phyloP scores from a whole-genome alignment of 208 protist genomes.

The Angomonas desouzai region DNA sequence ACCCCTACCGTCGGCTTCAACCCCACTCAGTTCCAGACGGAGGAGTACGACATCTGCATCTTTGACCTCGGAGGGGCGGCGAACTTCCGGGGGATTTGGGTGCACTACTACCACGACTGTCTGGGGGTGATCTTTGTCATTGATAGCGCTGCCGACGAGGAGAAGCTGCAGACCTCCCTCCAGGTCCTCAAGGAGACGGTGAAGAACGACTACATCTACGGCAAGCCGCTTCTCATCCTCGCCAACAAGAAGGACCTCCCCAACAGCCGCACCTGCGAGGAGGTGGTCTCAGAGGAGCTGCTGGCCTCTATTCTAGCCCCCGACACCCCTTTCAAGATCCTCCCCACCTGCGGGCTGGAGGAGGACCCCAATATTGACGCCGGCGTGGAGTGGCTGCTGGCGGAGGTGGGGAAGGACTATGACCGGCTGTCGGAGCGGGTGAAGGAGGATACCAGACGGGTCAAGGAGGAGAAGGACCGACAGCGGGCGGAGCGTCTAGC shows the following conservation, averaged over 20 bases:
- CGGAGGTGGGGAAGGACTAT: conserved; percentile 55
- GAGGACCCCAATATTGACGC: conserved; percentile 71
- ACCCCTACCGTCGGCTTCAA: conserved; percentile 87
- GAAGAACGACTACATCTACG: conserved; percentile 89
- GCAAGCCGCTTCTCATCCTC: conserved; percentile 98
- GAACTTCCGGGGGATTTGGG: conserved; percentile 91
- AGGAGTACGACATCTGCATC: conserved; percentile 83
- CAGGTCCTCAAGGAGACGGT: conserved; percentile 76
- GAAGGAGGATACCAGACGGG: conserved; percentile 41
- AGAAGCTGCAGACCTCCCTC: conserved; percentile 58
- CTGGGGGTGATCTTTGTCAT: conserved; percentile 89
- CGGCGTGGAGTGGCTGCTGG: conserved; percentile 86
- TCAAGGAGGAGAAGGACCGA: conserved; percentile 70
- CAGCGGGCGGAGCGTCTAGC: conserved; percentile 62
- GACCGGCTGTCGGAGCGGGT: conserved; percentile 55
- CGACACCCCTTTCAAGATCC: conserved; percentile 46
- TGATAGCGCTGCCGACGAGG: conserved; percentile 67
- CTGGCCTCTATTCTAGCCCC: conserved; percentile 45
- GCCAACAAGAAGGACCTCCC: conserved; percentile 99
- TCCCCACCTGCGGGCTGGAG: conserved; percentile 71
- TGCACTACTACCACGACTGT: conserved; percentile 91
- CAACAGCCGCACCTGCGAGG: conserved; percentile 51
- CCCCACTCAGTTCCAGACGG: conserved; percentile 81
- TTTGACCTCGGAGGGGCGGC: conserved; percentile 88
- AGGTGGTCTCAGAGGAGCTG: conserved; percentile 75